A percentile compares a stretch with the other conserved stretches of the same genome.
phyloP scores from a whole-genome alignment of 257 asterid genomes.

The Scutellaria minor region DNA sequence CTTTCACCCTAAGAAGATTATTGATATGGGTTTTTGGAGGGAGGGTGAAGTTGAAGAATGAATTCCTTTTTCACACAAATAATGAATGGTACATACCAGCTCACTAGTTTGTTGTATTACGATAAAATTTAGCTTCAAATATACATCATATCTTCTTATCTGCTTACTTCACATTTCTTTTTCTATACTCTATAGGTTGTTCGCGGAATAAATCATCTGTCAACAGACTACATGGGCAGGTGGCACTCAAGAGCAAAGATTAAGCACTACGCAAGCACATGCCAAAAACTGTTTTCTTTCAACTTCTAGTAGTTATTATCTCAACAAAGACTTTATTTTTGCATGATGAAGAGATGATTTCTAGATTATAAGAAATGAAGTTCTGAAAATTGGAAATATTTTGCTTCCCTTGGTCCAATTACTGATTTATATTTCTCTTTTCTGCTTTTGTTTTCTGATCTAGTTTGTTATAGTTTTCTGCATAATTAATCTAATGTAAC shows the following conservation, averaged over 20 bases:
- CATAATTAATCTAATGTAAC: background rate
- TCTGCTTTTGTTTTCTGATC: background rate
- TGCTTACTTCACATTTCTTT: slow-evolving; percentile 16
- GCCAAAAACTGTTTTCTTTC: slow-evolving; percentile 3
- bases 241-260: slow-evolving; percentile 16
- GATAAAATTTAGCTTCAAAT: background rate
- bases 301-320: slow-evolving; percentile 22
- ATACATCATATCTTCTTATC: background rate
- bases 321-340: slow-evolving; percentile 21
- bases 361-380: background rate
- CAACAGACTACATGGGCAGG: background rate
- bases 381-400: background rate
- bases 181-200: slow-evolving; percentile 9
- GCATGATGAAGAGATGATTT: background rate
- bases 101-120: background rate
- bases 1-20: background rate
- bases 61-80: background rate
- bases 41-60: background rate
- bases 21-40: background rate
- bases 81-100: background rate
- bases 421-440: background rate
- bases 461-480: background rate
- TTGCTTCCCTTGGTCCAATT: slow-evolving; percentile 6
- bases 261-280: slow-evolving; percentile 10
- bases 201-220: slow-evolving; percentile 26